Evolutionary conservation across 2,329 filamentous ascomycete genomes (phyloP), one percentile per base, ranked within the genome.

Genomic region (Neonectria magnoliae): DNA sequence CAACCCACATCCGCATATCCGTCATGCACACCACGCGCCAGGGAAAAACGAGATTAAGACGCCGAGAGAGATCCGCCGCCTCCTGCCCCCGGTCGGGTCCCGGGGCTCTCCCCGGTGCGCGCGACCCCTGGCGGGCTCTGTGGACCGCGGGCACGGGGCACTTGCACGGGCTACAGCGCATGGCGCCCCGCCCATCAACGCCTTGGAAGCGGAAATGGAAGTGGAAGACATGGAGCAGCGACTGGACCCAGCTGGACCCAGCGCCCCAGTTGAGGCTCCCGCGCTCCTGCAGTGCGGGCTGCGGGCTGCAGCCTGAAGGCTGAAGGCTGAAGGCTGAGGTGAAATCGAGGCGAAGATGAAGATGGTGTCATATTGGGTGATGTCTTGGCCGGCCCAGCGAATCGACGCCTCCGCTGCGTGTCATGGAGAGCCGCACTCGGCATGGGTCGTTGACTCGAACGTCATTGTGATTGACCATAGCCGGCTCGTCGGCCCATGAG

Each of bases 31-130:
- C 42, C 42, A 20, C 60, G 6, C 22, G n/a, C 41, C 22, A 52
- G 44, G 22, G n/a, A 52, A 22, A 53, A 53, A 45, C 38, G 54
- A 62, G 54, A 53, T 51, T 53, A 62, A 60, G 57, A 62, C 60
- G 54, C 60, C 60, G 60, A 62, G 60, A 57, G 60, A 62, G 60
- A 62, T 62, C 60, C 60, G 60, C 31, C 33, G 47, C 60, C 51
- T 48, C 54, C 60, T 57, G 53, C 31, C 59, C 59, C 45, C 50
- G 25, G 52, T 51, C 20, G 29, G 42, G 42, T 38, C 50, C 16
- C 48, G 41, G 57, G 48, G 48, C 50, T 47, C 50, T 33, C 57
- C 57, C 50, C 57, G 41, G 57, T 31, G n/a, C 25, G 47, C 27
- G 51, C 51, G 47, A 27, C 57, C 57, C 48, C 48, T 51, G 48